phyloP scores from a whole-genome alignment of 306 rosid species.

The Cyclanthera cordifolia region DNA sequence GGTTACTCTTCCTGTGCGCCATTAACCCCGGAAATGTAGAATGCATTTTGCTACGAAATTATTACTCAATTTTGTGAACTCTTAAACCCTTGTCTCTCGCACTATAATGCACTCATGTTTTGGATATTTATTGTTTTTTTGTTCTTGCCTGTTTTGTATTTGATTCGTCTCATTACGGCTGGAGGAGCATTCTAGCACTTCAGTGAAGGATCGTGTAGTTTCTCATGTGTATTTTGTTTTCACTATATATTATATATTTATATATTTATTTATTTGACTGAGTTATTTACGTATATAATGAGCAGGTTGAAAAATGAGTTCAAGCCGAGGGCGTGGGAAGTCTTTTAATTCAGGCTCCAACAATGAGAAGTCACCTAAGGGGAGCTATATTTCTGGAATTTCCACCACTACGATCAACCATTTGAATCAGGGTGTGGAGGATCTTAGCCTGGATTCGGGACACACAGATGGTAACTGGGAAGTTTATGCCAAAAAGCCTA shows the following conservation, averaged over 20 bases:
- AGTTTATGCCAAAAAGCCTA: slow-evolving; percentile 45
- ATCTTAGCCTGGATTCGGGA: slow-evolving; percentile 25
- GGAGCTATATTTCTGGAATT: slow-evolving; percentile 18
- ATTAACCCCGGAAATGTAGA: neutral
- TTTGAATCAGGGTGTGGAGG: slow-evolving; percentile 39
- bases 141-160: neutral
- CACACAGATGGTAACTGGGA: slow-evolving; percentile 61
- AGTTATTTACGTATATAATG: neutral
- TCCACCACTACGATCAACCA: slow-evolving; percentile 26
- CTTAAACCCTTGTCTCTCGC: neutral
- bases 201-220: neutral
- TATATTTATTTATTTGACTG: neutral
- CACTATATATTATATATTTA: neutral
- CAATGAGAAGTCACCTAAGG: slow-evolving; percentile 25
- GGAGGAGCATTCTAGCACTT: neutral
- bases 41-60: neutral
- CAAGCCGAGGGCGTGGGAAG: slow-evolving; percentile 35
- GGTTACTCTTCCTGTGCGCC: neutral
- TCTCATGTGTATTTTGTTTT: neutral
- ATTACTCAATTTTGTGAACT: neutral
- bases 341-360: slow-evolving; percentile 1
- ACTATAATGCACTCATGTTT: neutral
- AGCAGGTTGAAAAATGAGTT: slow-evolving; percentile 29
- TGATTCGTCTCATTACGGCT: neutral
- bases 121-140: no score